These are phyloP conservation scores for Tillandsia fasciculata DNA, from an alignment of 176 grass and related monocot species.

Conservation along the genomic window DNA sequence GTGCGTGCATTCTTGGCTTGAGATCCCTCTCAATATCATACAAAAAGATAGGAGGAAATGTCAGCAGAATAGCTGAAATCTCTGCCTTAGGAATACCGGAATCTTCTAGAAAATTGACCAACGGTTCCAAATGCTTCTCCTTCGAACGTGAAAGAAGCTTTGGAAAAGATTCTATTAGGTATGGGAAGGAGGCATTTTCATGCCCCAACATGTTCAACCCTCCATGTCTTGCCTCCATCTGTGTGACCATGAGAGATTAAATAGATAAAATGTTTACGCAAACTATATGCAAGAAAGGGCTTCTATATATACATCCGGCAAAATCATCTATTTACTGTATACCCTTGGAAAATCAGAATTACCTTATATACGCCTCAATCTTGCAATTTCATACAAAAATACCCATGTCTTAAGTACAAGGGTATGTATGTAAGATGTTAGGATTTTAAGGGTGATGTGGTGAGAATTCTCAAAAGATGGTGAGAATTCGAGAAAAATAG, in stretches of 20 bases:
- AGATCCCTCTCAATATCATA: conserved; percentile 57
- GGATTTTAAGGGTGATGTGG: too few species aligned
- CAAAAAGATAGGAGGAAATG: conserved; percentile 62
- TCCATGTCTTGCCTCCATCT: conserved; percentile 90
- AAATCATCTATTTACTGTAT: too few species aligned
- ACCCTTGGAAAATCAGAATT: too few species aligned
- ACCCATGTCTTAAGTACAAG: too few species aligned
- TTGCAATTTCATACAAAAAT: too few species aligned
- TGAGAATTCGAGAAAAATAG: too few species aligned
- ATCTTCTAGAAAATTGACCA: conserved; percentile 36
- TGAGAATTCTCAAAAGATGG: too few species aligned
- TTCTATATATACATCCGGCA: too few species aligned
- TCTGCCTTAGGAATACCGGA: conserved; percentile 28
- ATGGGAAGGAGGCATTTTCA: conserved; percentile 49
- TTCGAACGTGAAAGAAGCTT: conserved; percentile 59
- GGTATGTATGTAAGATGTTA: too few species aligned
- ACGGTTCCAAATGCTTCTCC: conserved; percentile 52
- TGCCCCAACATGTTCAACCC: conserved; percentile 61
- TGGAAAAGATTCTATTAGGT: conserved; percentile 86
- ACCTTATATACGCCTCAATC: too few species aligned
- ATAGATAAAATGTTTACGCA: not conserved
- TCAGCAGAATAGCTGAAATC: conserved; percentile 49
- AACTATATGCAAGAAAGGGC: too few species aligned
- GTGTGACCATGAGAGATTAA: not conserved
- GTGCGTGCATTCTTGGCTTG: conserved; percentile 54